Percentiles rank a stretch among this genome's conserved stretches.
These are phyloP conservation scores for Castanea sativa DNA, from an alignment of 306 rosid species.

Conservation along the genomic window DNA sequence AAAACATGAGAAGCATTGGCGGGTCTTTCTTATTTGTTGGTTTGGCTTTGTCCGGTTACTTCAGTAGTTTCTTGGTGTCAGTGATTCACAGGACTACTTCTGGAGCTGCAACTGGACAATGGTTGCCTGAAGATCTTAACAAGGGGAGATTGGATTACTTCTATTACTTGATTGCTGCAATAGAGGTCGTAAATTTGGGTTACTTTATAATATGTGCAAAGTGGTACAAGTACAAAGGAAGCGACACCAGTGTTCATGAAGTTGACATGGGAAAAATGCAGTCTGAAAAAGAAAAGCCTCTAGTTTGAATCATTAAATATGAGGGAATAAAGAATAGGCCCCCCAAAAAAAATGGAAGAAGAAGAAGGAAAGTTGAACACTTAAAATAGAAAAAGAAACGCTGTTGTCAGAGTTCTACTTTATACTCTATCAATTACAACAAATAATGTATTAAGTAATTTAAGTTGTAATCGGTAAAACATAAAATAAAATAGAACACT, in stretches of 20 bases:
- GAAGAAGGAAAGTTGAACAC: too few species aligned
- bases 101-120: slow-evolving; percentile 48
- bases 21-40: slow-evolving; percentile 67
- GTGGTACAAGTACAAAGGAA: slow-evolving; percentile 68
- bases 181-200: slow-evolving; percentile 48
- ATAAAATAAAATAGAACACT: too few species aligned
- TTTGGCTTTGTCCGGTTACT: slow-evolving; percentile 62
- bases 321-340: too few species aligned
- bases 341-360: too few species aligned
- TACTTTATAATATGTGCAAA: slow-evolving; percentile 59
- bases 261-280: slow-evolving; percentile 20
- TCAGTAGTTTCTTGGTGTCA: slow-evolving; percentile 51
- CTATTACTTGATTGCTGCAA: slow-evolving; percentile 54
- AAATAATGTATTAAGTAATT: too few species aligned
- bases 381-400: too few species aligned
- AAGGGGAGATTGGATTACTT: slow-evolving; percentile 77
- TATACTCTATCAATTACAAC: too few species aligned
- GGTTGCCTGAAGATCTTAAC: slow-evolving; percentile 88
- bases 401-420: too few species aligned
- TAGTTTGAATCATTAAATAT: slow-evolving; percentile 11
- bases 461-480: too few species aligned
- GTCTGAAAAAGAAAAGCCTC: slow-evolving; percentile 17
- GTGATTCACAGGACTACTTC: slow-evolving; percentile 43
- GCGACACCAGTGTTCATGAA: slow-evolving; percentile 4
- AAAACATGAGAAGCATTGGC: slow-evolving; percentile 87